Base-by-base conservation (phyloP, 192 early-diverging fungal species). In the Entomortierella beljakovae region DNA sequence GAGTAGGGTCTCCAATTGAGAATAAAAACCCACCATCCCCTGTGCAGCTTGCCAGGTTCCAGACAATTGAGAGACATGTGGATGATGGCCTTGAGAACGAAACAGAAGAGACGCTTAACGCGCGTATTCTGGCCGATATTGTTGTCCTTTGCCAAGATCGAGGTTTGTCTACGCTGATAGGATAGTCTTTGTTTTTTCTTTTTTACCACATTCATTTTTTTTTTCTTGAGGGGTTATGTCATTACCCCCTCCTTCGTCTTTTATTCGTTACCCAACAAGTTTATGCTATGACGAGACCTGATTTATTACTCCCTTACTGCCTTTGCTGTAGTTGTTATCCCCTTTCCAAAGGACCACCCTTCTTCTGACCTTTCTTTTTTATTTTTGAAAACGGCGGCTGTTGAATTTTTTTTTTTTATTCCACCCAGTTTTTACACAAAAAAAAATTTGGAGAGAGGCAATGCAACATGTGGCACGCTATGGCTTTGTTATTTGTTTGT, bases 91-190 rank as follows among this genome's bases (percentile, higher is more conserved):
- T 84, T 5, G 80, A 86, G 64, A 73, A 84, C 50, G 87, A 91
- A 66, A 89, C 81, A 51, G 82, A 77, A 68, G 82, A 82, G 26
- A 88, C 91, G 7, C 83, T 93, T 5, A 85, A 85, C 73, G 80
- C 83, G 57, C 88, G 85, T 68, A 84, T 89, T 70, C 88, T 89
- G 61, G 92, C 91, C 1, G 92, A 93, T 70, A 66, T 93, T 34
- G 90, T 93, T 60, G 87, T 90, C 46, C 81, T 91, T 53, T 93
- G 92, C 59, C 90, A 89, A 64, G 91, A 92, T 67, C 81, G 92
- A 88, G 90, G 91, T 90, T 84, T 60, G 82, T 68, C 31, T 16
- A 40, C 31, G n/a, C n/a, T n/a, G n/a, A n/a, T n/a, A n/a, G n/a
- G n/a, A n/a, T n/a, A n/a, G n/a, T n/a, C n/a, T n/a, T n/a, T n/a